Percentiles rank a stretch among this genome's conserved stretches.
These are phyloP conservation scores for Gentiana straminea DNA, from an alignment of 257 asterid species.

Conservation along the genomic window DNA sequence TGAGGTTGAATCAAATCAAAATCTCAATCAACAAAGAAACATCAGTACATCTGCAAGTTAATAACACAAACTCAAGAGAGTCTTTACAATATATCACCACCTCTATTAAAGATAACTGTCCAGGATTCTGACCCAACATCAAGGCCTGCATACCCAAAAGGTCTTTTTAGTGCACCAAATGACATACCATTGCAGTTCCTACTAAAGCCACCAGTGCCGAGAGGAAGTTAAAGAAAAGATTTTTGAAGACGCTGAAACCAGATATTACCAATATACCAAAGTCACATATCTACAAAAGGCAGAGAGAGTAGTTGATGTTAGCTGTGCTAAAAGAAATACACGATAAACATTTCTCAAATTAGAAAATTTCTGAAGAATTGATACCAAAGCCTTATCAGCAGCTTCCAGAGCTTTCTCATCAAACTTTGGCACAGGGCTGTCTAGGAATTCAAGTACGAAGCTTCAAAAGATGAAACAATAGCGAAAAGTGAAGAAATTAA, in stretches of 20 bases:
- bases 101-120: slow-evolving; percentile 91
- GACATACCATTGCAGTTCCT: slow-evolving; percentile 85
- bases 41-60: not conserved
- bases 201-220: slow-evolving; percentile 92
- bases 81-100: slow-evolving; percentile 19
- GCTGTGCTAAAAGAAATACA: slow-evolving; percentile 14
- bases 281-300: slow-evolving; percentile 76
- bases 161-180: slow-evolving; percentile 18
- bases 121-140: slow-evolving; percentile 77
- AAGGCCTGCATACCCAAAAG: slow-evolving; percentile 45
- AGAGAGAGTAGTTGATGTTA: no score
- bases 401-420: slow-evolving; percentile 47
- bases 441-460: slow-evolving; percentile 77
- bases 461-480: slow-evolving; percentile 70
- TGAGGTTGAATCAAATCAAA: not conserved
- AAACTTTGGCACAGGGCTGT: slow-evolving; percentile 79
- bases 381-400: slow-evolving; percentile 62
- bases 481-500: slow-evolving; percentile 63
- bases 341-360: slow-evolving; percentile 50
- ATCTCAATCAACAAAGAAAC: not conserved
- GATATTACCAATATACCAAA: slow-evolving; percentile 93
- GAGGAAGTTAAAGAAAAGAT: slow-evolving; percentile 87
- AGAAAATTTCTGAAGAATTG: slow-evolving; percentile 55
- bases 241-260: slow-evolving; percentile 84
- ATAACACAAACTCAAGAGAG: not conserved